A percentile compares a stretch with the other conserved stretches of the same genome.
Evolutionary conservation across 192 early-diverging fungal genomes (phyloP).

Genomic region (Entomortierella parvispora): DNA sequence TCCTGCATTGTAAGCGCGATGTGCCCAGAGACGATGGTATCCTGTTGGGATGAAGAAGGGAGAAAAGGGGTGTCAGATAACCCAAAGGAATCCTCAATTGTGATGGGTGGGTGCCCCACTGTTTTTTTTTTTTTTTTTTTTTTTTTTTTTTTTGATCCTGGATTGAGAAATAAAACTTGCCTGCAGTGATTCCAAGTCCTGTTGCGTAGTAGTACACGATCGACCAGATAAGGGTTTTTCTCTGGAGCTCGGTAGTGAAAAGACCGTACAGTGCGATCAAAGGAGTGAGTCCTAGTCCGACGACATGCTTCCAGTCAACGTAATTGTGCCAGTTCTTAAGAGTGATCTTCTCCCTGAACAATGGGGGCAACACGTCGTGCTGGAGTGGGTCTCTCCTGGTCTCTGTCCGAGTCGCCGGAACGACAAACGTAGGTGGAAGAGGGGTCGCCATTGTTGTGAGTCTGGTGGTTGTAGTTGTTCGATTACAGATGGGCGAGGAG

Average conservation of each 20-base stretch:
- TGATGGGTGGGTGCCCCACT: not conserved
- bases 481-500: too few relatives aligned
- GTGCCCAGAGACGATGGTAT: conserved; percentile 85
- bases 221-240: conserved; percentile 75
- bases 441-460: conserved; percentile 16
- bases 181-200: conserved; percentile 88
- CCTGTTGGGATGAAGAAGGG: conserved; percentile 46
- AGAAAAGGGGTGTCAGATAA: too few relatives aligned
- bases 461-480: not conserved
- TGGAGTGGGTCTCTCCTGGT: conserved; percentile 19
- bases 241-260: conserved; percentile 68
- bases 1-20: conserved; percentile 75
- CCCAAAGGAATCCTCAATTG: not conserved
- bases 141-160: too few relatives aligned
- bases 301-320: conserved; percentile 74
- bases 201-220: conserved; percentile 76
- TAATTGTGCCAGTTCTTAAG: conserved; percentile 58
- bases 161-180: conserved; percentile 45
- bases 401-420: conserved; percentile 15
- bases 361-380: conserved; percentile 13
- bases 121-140: conserved; percentile 1
- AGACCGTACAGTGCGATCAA: conserved; percentile 81
- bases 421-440: conserved; percentile 12
- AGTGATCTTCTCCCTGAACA: conserved; percentile 47
- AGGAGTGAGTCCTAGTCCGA: conserved; percentile 71